Evolutionary conservation across 495 filamentous ascomycete species (phyloP).

Genomic region (Neurospora sp.): DNA sequence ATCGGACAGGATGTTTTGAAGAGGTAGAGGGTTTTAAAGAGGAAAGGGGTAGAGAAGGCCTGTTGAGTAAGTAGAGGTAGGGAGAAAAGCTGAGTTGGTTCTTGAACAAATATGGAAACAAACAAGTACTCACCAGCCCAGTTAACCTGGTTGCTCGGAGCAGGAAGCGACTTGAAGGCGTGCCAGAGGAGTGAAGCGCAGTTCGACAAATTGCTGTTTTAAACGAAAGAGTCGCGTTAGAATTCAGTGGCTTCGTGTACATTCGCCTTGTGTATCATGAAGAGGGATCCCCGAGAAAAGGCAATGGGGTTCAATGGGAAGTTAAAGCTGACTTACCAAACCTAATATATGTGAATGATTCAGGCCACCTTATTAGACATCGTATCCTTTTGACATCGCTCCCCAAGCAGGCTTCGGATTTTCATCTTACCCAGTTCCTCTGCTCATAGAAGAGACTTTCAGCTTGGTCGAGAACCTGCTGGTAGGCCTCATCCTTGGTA

Average conservation of each 20-base stretch:
- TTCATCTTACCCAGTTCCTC: conserved; percentile 67
- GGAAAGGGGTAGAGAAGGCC: neutral
- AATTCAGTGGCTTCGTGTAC: neutral
- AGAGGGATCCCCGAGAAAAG: neutral
- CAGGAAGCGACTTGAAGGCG: conserved; percentile 67
- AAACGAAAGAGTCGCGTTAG: neutral
- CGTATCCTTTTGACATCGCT: neutral
- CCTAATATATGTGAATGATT: conserved; percentile 26
- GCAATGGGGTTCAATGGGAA: neutral
- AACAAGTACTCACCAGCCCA: conserved; percentile 58
- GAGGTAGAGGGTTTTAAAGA: neutral
- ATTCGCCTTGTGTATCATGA: neutral
- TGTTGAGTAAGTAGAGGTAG: neutral
- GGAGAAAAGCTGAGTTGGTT: neutral
- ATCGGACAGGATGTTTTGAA: neutral
- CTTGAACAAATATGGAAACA: neutral
- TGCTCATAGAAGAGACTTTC: conserved; percentile 65
- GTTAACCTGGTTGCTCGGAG: conserved; percentile 63
- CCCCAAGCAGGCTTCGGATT: neutral
- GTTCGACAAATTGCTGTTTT: conserved; percentile 70
- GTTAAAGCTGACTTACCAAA: conserved; percentile 38
- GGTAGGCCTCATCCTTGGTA: conserved; percentile 68
- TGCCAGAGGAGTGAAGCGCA: conserved; percentile 79
- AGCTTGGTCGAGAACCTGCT: conserved; percentile 61
- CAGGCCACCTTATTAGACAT: neutral